Evolutionary conservation across 1,139 yeast species (phyloP).

Genomic region (Kodamaea suecica): DNA sequence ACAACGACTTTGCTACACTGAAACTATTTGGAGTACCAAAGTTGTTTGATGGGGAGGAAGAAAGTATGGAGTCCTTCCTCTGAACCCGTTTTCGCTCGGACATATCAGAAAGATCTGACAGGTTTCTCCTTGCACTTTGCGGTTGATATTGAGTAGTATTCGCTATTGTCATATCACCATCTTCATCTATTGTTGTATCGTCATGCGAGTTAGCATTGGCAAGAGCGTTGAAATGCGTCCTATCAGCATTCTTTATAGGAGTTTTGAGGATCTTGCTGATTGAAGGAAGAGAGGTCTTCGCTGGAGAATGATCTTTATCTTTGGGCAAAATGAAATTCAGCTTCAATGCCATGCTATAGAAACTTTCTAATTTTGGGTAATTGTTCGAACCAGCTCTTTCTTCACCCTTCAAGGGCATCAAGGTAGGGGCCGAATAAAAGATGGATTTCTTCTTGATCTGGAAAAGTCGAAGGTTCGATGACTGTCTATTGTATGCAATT

Average conservation of each 20-base stretch:
- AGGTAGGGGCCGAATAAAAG: constrained; percentile 19
- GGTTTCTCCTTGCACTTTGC: not conserved
- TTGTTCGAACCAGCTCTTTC: constrained; percentile 1
- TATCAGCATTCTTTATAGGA: constrained; percentile 36
- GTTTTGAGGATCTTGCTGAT: constrained; percentile 47
- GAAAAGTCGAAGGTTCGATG: constrained; percentile 28
- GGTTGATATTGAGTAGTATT: constrained; percentile 18
- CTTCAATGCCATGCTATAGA: constrained; percentile 7
- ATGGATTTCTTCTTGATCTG: constrained; percentile 33
- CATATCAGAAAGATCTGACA: not conserved
- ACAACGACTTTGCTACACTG: constrained; percentile 47
- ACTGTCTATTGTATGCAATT: constrained; percentile 3
- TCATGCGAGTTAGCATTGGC: constrained; percentile 24
- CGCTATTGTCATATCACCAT: constrained; percentile 21
- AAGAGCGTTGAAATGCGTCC: constrained; percentile 20
- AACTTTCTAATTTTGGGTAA: constrained; percentile 9
- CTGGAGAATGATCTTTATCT: not conserved
- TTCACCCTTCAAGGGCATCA: constrained; percentile 13
- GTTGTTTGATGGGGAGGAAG: constrained; percentile 32
- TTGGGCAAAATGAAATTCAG: constrained; percentile 6
- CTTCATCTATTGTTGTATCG: constrained; percentile 38
- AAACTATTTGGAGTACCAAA: constrained; percentile 52
- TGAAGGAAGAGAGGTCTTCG: constrained; percentile 27
- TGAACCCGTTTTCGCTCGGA: constrained; percentile 2
- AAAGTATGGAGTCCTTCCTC: constrained; percentile 11